phyloP scores from a whole-genome alignment of 192 early-diverging fungal genomes.

The Backusella liffmaniae region DNA sequence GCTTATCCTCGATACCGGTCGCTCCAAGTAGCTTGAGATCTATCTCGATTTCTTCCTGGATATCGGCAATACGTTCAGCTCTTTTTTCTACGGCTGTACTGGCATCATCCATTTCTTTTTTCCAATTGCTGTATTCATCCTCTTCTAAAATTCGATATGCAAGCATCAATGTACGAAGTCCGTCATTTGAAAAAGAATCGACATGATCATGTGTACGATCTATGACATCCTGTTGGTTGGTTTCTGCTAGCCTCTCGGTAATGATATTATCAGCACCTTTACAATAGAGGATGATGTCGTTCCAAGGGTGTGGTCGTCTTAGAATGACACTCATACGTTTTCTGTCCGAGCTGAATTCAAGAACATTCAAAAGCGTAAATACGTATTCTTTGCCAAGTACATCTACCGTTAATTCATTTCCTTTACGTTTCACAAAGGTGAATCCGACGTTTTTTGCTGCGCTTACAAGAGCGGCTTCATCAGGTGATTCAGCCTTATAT shows the following conservation, averaged over 20 bases:
- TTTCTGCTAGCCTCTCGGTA: constrained; percentile 67
- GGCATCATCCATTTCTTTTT: constrained; percentile 70
- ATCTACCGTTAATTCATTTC: constrained; percentile 60
- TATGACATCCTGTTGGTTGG: constrained; percentile 47
- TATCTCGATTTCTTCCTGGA: constrained; percentile 78
- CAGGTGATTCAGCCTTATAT: constrained; percentile 79
- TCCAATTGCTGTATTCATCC: constrained; percentile 76
- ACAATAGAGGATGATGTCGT: constrained; percentile 82
- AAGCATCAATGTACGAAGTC: constrained; percentile 88
- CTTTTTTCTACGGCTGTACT: constrained; percentile 68
- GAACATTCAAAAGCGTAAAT: constrained; percentile 82
- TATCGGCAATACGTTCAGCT: constrained; percentile 65
- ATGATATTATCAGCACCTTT: constrained; percentile 99
- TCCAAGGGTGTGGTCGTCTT: constrained; percentile 65
- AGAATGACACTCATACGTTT: constrained; percentile 94
- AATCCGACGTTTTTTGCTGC: constrained; percentile 81
- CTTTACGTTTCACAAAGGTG: constrained; percentile 59
- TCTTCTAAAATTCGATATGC: constrained; percentile 73
- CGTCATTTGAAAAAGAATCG: constrained; percentile 77
- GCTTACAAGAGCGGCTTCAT: constrained; percentile 79
- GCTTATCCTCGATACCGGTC: constrained; percentile 95
- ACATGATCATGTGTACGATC: constrained; percentile 65
- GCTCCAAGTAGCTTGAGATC: constrained; percentile 86
- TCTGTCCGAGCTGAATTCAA: constrained; percentile 95
- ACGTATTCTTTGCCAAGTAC: constrained; percentile 62